Conservation (phyloP, 2,329 filamentous ascomycete species). For the Samsoniella hepiali region DNA sequence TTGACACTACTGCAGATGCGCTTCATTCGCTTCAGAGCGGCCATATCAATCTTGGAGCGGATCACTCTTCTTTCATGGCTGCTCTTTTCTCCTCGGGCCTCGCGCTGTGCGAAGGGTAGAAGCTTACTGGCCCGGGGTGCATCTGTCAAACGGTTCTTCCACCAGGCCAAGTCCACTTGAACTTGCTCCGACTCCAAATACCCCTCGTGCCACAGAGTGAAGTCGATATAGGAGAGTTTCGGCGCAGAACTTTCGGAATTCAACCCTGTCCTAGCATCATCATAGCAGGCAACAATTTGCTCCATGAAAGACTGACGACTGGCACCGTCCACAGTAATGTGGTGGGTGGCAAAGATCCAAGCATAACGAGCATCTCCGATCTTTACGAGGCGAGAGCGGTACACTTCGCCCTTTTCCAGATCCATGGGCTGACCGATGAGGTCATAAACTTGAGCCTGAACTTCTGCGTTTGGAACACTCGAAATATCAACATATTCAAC, state of each 20-base stretch:
- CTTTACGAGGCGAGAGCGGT: neutral
- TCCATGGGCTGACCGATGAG: constrained; percentile 5
- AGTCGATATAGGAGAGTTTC: constrained; percentile 2
- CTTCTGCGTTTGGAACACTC: neutral
- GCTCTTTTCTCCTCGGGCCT: neutral
- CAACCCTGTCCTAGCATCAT: neutral
- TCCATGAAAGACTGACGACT: constrained; percentile 5
- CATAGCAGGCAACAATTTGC: constrained; percentile 5
- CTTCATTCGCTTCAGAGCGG: constrained; percentile 3
- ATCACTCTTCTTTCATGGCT: constrained; percentile 3
- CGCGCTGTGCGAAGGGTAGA: constrained; percentile 1
- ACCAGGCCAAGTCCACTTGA: constrained; percentile 5
- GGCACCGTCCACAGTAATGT: constrained; percentile 9
- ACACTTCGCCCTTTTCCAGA: constrained; percentile 7
- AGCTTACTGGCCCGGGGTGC: neutral
- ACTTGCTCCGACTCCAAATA: constrained; percentile 1
- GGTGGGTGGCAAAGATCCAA: constrained; percentile 9
- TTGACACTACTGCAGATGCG: constrained; percentile 6
- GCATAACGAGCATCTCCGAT: neutral
- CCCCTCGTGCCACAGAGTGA: constrained; percentile 6
- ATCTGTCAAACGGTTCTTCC: neutral
- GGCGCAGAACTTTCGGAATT: neutral
- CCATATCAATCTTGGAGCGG: neutral
- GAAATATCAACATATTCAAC: constrained; percentile 4
- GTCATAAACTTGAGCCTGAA: neutral